phyloP scores from a whole-genome alignment of 805 yeast genomes.

The Myxozyma mucilagina region DNA sequence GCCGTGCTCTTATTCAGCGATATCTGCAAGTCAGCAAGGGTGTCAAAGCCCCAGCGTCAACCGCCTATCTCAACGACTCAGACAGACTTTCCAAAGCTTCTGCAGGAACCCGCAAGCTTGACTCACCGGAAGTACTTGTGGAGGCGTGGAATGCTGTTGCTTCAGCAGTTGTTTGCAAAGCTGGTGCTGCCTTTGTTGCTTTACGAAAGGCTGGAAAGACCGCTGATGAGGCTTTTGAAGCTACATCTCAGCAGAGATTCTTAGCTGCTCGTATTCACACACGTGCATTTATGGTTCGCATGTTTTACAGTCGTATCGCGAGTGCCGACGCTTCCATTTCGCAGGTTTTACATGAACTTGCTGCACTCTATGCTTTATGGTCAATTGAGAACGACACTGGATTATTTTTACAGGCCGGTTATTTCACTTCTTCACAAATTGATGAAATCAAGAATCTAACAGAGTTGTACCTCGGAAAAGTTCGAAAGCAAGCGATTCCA shows the following conservation, averaged over 20 bases:
- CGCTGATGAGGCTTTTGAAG: conserved; percentile 43
- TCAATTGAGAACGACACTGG: conserved; percentile 72
- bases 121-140: conserved; percentile 21
- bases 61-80: conserved; percentile 44
- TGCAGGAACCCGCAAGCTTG: conserved; percentile 23
- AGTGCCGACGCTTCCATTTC: conserved; percentile 46
- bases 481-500: conserved; percentile 71
- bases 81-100: conserved; percentile 5
- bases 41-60: conserved; percentile 50
- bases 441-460: conserved; percentile 48
- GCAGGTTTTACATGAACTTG: conserved; percentile 54
- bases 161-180: conserved; percentile 39
- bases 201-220: conserved; percentile 35
- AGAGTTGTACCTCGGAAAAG: conserved; percentile 48
- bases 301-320: conserved; percentile 43
- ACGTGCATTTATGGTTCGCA: conserved; percentile 41
- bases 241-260: conserved; percentile 45
- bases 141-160: conserved; percentile 44
- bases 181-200: conserved; percentile 38
- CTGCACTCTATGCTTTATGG: conserved; percentile 63
- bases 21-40: conserved; percentile 46
- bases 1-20: conserved; percentile 67
- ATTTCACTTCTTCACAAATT: conserved; percentile 53
- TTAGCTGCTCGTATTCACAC: conserved; percentile 45
- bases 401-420: conserved; percentile 64